Percentiles rank a stretch among this genome's conserved stretches.
These are phyloP conservation scores for Glonium stellatum DNA, from an alignment of 495 filamentous ascomycete species.

Conservation along the genomic window DNA sequence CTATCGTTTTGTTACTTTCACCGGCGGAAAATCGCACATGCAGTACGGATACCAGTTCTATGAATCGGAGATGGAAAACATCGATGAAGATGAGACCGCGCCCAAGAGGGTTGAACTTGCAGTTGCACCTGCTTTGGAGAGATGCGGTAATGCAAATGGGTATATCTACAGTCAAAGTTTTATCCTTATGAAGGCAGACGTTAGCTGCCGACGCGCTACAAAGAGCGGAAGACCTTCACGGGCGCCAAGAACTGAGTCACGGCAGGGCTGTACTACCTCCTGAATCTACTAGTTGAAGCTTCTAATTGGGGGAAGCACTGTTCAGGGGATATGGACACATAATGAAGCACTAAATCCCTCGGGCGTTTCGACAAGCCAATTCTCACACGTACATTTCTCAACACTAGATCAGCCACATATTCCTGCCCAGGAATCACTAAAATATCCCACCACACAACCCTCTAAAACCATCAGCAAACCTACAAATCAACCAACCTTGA, in stretches of 20 bases:
- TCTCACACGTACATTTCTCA: too few relatives aligned
- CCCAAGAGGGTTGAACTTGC: conserved; percentile 12
- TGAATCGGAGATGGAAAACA: conserved; percentile 27
- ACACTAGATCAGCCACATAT: too few relatives aligned
- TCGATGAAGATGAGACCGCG: conserved; percentile 18
- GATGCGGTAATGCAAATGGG: conserved; percentile 28
- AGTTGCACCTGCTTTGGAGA: conserved; percentile 22
- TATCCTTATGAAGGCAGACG: conserved; percentile 26
- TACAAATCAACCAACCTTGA: too few relatives aligned
- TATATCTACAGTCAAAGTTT: conserved; percentile 23
- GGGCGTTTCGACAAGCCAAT: too few relatives aligned
- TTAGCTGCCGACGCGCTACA: conserved; percentile 12
- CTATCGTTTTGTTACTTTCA: conserved; percentile 26
- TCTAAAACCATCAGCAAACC: too few relatives aligned
- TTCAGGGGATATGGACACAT: too few relatives aligned
- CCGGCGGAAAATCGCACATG: conserved; percentile 12
- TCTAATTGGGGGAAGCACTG: too few relatives aligned
- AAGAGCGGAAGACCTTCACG: background rate
- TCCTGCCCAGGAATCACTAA: too few relatives aligned
- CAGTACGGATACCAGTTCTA: conserved; percentile 24
- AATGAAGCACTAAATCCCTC: too few relatives aligned
- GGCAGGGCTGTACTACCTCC: background rate
- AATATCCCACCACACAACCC: too few relatives aligned
- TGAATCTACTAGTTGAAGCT: background rate
- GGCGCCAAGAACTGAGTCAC: background rate